Base-by-base conservation (phyloP, 352 stramenopile genomes). In the Pythium plurisporium region DNA sequence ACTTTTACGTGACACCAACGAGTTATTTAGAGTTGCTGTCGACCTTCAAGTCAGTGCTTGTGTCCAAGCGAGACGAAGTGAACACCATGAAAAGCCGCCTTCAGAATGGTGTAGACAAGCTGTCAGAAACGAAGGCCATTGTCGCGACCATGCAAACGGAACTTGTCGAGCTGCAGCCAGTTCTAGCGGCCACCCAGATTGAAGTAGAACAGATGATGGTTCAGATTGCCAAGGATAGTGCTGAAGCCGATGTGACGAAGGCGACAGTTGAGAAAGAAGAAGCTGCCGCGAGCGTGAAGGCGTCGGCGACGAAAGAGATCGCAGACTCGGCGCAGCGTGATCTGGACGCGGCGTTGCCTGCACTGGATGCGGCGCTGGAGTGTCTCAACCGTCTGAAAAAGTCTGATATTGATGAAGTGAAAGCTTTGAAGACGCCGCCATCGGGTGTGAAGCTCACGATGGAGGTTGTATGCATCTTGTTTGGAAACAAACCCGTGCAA, bases 1-100 rank as follows among this genome's bases (percentile, higher is more conserved):
- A 96, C 64, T 96, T 96, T 55, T 97, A 98, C 72, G 91, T 97
- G 26, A 98, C 92, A 12, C 92, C 92, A 12, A 97, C 92, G 3
- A 96, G 80, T 43, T 98, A 97, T 41, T 64, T 98, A 31, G 91
- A 98, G 58, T 55, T 98, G 26, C 64, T 98, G 2, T 93, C 87
- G 23, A 96, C 91, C 5, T 98, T 97, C 61, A 96, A 95, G 34
- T 74, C 77, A 0, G 86, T 97, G 20, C 69, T 98, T 0, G 79
- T 87, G 9, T 76, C 76, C 8, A 96, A 97, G 57, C 74, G 91
- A n/a, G 86, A 96, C 27, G 89, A 97, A 59, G 86, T 94, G 2
- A 88, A 91, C 31, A 92, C 77, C 30, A 94, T 91, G 83, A 84
- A 78, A n/a, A 85, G 69, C 27, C 78, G 83, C 3, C 55, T 92